Conservation (phyloP, 805 yeast species). For the Kodamaea jinghongensis region DNA sequence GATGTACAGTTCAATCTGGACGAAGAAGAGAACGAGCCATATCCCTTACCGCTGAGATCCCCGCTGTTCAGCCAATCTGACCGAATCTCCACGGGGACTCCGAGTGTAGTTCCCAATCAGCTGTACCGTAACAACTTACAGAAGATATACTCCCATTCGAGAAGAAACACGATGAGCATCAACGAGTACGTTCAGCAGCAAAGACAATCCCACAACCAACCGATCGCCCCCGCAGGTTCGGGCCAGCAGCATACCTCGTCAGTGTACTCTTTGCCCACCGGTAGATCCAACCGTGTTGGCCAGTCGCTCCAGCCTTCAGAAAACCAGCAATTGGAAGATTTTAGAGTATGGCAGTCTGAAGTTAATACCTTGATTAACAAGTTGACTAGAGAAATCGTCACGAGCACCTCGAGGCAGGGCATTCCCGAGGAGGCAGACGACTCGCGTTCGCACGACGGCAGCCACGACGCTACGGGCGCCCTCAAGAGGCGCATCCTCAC, state of each 20-base stretch:
- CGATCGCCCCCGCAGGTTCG: constrained; percentile 8
- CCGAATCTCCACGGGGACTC: constrained; percentile 36
- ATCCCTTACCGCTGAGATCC: constrained; percentile 30
- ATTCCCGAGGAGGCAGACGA: neutral
- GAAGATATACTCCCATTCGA: constrained; percentile 43
- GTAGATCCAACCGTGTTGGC: neutral
- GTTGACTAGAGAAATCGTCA: constrained; percentile 38
- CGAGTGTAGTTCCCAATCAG: constrained; percentile 23
- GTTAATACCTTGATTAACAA: constrained; percentile 46
- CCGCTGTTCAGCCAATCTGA: constrained; percentile 38
- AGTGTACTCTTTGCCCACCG: constrained; percentile 14
- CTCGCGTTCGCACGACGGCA: constrained; percentile 1
- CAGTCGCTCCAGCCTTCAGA: constrained; percentile 1
- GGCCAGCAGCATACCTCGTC: constrained; percentile 11
- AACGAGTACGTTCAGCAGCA: constrained; percentile 38
- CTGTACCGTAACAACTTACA: constrained; percentile 37
- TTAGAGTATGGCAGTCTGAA: constrained; percentile 53
- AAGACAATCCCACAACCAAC: constrained; percentile 20
- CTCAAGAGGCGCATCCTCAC: constrained; percentile 10
- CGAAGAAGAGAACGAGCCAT: constrained; percentile 21
- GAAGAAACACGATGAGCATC: constrained; percentile 36
- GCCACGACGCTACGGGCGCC: constrained; percentile 3
- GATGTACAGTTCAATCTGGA: constrained; percentile 38
- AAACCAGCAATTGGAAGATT: constrained; percentile 31
- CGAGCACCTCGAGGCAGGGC: constrained; percentile 3